These are phyloP conservation scores for Leptographium wingfieldii DNA, from an alignment of 2,329 filamentous ascomycete species.

Conservation along the genomic window DNA sequence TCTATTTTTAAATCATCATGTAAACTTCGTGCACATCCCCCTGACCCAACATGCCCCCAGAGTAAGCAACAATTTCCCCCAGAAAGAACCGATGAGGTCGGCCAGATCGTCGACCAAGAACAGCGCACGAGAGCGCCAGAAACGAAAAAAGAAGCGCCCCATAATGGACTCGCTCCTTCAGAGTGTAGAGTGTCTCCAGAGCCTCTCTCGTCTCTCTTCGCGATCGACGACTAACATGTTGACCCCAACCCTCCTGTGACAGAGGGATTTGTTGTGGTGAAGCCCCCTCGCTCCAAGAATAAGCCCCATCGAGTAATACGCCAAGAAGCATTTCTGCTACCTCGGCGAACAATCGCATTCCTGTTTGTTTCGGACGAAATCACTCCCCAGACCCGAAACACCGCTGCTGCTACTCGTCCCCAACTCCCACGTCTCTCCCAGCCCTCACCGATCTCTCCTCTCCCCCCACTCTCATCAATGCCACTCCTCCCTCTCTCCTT, in stretches of 20 bases:
- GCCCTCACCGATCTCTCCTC: slow-evolving; percentile 17
- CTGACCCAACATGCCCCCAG: not conserved
- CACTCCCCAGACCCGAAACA: slow-evolving; percentile 37
- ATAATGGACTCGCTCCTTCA: slow-evolving; percentile 2
- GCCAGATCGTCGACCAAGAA: not conserved
- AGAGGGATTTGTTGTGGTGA: slow-evolving; percentile 9
- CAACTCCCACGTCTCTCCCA: not conserved
- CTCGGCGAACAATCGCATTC: slow-evolving; percentile 82
- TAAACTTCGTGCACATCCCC: slow-evolving; percentile 37
- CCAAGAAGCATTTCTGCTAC: slow-evolving; percentile 19
- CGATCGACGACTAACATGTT: slow-evolving; percentile 18
- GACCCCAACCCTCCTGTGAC: slow-evolving; percentile 24
- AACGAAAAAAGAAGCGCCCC: not conserved
- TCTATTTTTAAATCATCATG: slow-evolving; percentile 95
- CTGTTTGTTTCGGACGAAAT: slow-evolving; percentile 87
- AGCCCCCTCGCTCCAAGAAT: slow-evolving; percentile 96
- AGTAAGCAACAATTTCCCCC: not conserved
- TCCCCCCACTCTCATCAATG: not conserved
- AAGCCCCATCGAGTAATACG: slow-evolving; percentile 99
- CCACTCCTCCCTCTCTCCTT: slow-evolving; percentile 9
- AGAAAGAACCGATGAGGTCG: not conserved
- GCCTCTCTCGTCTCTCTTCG: slow-evolving; percentile 8
- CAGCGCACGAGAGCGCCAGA: not conserved
- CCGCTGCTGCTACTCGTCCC: not conserved
- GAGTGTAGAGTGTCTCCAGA: slow-evolving; percentile 10